Evolutionary conservation across 108 stramenopile genomes (phyloP).

Genomic region (Skeletonema costatum): DNA sequence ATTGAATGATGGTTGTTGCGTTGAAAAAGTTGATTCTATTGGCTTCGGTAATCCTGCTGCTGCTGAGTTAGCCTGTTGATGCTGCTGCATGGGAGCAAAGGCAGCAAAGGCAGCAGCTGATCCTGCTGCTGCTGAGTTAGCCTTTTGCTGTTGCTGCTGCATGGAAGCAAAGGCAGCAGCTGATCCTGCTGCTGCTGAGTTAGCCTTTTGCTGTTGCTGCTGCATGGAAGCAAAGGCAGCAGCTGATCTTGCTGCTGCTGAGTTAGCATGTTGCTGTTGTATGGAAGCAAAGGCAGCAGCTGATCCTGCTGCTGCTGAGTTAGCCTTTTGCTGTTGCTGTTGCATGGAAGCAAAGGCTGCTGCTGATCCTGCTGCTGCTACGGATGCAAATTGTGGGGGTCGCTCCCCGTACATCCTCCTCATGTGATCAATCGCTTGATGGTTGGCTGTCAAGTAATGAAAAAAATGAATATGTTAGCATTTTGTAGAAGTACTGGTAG

Average conservation of each 20-base stretch:
- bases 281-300: too few relatives aligned
- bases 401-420: neutral
- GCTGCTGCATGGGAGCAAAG: neutral
- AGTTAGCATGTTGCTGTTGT: neutral
- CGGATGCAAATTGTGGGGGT: neutral
- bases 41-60: neutral
- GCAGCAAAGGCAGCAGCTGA: neutral
- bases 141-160: neutral
- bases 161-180: neutral
- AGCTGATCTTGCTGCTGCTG: neutral
- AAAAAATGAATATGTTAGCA: neutral
- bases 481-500: neutral
- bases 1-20: neutral
- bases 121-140: neutral
- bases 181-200: neutral
- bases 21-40: neutral
- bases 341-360: neutral
- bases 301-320: neutral
- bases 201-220: neutral
- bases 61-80: neutral
- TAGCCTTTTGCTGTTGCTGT: neutral
- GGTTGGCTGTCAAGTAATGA: neutral
- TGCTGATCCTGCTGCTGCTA: neutral
- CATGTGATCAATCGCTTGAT: neutral
- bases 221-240: neutral